These are phyloP conservation scores for Syzygium jambos DNA, from an alignment of 345 rosid genomes.

Conservation along the genomic window DNA sequence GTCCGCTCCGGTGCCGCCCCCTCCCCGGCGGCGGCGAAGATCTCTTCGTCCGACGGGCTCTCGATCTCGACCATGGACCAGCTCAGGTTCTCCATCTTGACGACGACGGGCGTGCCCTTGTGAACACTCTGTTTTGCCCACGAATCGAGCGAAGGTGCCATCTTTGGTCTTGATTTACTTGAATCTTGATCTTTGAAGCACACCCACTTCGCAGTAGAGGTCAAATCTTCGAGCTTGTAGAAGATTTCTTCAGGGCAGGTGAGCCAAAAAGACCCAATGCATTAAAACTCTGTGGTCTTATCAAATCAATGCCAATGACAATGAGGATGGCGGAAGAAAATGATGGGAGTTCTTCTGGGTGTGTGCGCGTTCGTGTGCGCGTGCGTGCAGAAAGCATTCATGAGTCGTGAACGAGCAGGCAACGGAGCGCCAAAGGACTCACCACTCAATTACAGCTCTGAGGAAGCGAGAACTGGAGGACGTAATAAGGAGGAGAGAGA, in stretches of 20 bases:
- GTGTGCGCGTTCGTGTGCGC: background rate
- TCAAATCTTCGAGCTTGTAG: background rate
- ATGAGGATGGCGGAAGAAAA: background rate
- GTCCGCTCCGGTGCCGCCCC: slow-evolving; percentile 10
- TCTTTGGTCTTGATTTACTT: slow-evolving; percentile 1
- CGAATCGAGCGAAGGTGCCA: slow-evolving; percentile 81
- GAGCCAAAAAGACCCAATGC: background rate
- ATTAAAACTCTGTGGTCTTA: background rate
- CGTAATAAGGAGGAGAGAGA: background rate
- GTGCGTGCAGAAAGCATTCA: background rate
- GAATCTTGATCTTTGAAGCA: background rate
- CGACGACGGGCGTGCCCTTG: slow-evolving; percentile 89
- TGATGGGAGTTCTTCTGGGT: background rate
- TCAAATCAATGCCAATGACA: background rate
- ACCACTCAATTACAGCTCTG: slow-evolving; percentile 41
- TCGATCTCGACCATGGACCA: slow-evolving; percentile 97
- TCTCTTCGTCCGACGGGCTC: slow-evolving; percentile 71
- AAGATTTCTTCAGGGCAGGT: background rate
- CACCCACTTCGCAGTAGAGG: background rate
- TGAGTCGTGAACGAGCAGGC: background rate
- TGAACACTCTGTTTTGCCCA: slow-evolving; percentile 55
- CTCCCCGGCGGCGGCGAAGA: slow-evolving; percentile 23
- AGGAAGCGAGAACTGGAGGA: slow-evolving; percentile 2
- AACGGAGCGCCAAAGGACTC: background rate
- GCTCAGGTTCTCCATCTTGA: slow-evolving; percentile 94